Percentiles rank a stretch among this genome's conserved stretches.
Evolutionary conservation across 78 protist species (phyloP).

Genomic region (Tieghemostelium lacteum): DNA sequence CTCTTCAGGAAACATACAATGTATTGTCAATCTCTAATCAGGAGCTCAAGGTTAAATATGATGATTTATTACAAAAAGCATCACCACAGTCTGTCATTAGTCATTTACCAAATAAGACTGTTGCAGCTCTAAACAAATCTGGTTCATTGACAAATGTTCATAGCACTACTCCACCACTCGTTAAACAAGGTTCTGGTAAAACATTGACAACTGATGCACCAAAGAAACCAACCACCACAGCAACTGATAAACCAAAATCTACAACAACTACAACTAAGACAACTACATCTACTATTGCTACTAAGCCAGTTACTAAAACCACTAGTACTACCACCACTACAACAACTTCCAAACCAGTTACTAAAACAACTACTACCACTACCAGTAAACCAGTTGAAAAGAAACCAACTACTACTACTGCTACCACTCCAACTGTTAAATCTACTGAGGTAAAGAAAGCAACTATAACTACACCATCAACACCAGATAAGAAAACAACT

Average conservation of each 20-base stretch:
- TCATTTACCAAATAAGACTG: too few species aligned
- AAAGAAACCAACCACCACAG: background rate
- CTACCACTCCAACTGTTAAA: too few species aligned
- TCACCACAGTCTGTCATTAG: background rate
- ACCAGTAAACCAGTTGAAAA: too few species aligned
- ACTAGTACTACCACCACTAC: background rate
- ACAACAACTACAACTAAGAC: background rate
- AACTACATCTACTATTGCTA: background rate
- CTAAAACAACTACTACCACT: background rate
- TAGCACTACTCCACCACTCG: too few species aligned
- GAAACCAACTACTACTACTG: background rate
- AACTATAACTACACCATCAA: background rate
- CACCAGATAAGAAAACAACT: background rate
- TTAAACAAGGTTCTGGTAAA: too few species aligned
- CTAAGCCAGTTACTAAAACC: background rate
- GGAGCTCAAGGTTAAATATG: conserved; percentile 18
- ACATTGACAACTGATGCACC: too few species aligned
- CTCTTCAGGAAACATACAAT: background rate
- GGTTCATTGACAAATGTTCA: too few species aligned
- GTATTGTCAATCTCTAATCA: background rate
- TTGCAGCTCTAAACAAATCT: too few species aligned
- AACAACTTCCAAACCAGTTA: background rate
- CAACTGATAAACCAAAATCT: background rate
- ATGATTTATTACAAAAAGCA: background rate
- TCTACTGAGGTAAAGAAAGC: background rate